phyloP scores from a whole-genome alignment of 192 early-diverging fungal species.

The Coemansia sp. region DNA sequence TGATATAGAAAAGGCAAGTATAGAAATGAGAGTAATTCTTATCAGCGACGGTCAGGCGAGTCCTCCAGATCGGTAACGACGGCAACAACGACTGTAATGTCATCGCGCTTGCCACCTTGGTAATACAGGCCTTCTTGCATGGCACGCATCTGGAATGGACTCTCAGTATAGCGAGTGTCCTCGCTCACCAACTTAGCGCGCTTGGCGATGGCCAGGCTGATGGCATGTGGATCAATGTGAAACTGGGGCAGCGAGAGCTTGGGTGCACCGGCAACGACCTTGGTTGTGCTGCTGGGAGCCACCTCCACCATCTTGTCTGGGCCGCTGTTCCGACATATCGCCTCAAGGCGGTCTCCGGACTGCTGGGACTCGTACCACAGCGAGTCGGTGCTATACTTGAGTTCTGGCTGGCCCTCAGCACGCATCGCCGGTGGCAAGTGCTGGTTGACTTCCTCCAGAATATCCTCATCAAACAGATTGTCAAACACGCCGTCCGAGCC shows the following conservation, averaged over 20 bases:
- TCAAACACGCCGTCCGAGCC: slow-evolving; percentile 97
- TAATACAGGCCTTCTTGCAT: slow-evolving; percentile 93
- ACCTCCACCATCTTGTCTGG: slow-evolving; percentile 12
- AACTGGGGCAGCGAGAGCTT: slow-evolving; percentile 49
- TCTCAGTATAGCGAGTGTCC: slow-evolving; percentile 72
- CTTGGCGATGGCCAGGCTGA: slow-evolving; percentile 79
- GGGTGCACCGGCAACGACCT: slow-evolving; percentile 15
- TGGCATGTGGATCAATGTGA: slow-evolving; percentile 70
- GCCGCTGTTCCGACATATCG: slow-evolving; percentile 11
- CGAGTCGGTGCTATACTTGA: slow-evolving; percentile 54
- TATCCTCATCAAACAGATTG: slow-evolving; percentile 98
- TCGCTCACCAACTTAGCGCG: slow-evolving; percentile 80
- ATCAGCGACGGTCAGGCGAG: slow-evolving; percentile 67
- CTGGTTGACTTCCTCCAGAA: slow-evolving; percentile 81
- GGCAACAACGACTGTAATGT: slow-evolving; percentile 89
- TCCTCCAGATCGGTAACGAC: slow-evolving; percentile 80
- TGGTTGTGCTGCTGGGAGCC: slow-evolving; percentile 11
- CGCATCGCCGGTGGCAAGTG: slow-evolving; percentile 49
- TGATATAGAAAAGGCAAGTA: neutral
- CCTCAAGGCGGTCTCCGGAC: slow-evolving; percentile 19
- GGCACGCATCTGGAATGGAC: slow-evolving; percentile 92
- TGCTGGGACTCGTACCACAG: slow-evolving; percentile 56
- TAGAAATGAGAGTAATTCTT: neutral
- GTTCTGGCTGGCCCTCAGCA: slow-evolving; percentile 46
- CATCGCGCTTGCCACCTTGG: slow-evolving; percentile 95